Base-by-base conservation (phyloP, 164 flowering plant genomes). In the Macadamia tetraphylla region DNA sequence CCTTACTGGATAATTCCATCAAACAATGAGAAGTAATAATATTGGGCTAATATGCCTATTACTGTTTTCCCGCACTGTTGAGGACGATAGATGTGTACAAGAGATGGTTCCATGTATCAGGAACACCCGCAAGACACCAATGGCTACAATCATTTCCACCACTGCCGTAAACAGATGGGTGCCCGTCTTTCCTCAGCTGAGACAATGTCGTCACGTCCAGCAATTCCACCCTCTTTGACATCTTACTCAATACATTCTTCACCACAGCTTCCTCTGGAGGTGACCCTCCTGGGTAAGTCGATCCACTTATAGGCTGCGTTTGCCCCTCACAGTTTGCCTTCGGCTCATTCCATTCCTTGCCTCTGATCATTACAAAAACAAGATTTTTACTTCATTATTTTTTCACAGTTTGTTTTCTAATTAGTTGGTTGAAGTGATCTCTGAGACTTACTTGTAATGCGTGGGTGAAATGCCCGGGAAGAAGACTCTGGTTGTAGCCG, bases 91-190 rank as follows among this genome's bases (percentile, higher is more conserved):
- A 29, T 10, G 83, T 73, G 52, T 76, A 77, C 0, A 83, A 61
- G 29, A 83, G 77, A 29, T 75, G 51, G 51, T 83, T 83, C 86
- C 86, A 83, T 67, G 80, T 77, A 73, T 83, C 86, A 35, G 86
- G 86, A 53, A 83, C 81, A 30, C 86, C 86, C 9, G 82, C 67
- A 0, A 83, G 77, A 43, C 86, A 83, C 86, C 86, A 84, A 62
- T 84, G 87, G 73, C 75, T 78, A 49, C 87, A 84, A 58, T 84
- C 87, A 65, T 51, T 55, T 0, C 80, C 78, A 7, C 78, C 74
- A 10, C 10, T 23, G 9, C 82, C 85, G 15, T 78, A 80, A 12
- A 49, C 35, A 0, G 83, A 73, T 0, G 87, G 87, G 40, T 84
- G 87, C 0, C 81, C 87, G 60, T 84, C 87, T 15, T 64, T 77